phyloP scores from a whole-genome alignment of 192 early-diverging fungal genomes.

The Backusella mclennaniae region DNA sequence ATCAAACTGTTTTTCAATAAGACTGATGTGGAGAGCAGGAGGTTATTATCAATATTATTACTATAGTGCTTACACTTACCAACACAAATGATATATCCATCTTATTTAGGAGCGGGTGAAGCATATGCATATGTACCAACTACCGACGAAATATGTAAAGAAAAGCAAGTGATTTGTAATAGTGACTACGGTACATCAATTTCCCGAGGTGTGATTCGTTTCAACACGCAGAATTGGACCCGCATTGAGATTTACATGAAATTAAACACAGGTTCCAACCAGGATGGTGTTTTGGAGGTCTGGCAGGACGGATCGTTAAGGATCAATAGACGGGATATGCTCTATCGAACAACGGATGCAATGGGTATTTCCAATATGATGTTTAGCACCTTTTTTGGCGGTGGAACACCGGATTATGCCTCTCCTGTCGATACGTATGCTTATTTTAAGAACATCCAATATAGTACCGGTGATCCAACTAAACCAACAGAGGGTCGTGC shows the following conservation, averaged over 20 bases:
- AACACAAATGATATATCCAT: not conserved
- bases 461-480: conserved; percentile 35
- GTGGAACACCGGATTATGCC: conserved; percentile 34
- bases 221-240: conserved; percentile 34
- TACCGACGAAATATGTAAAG: conserved; percentile 31
- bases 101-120: conserved; percentile 11
- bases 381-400: conserved; percentile 53
- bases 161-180: conserved; percentile 36
- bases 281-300: conserved; percentile 35
- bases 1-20: conserved; percentile 45
- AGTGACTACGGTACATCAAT: conserved; percentile 46
- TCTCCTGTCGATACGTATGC: conserved; percentile 32
- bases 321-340: conserved; percentile 30
- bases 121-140: conserved; percentile 47
- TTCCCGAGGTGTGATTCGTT: conserved; percentile 42
- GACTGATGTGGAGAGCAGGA: conserved; percentile 47
- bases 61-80: not conserved
- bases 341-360: conserved; percentile 38
- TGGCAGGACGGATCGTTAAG: conserved; percentile 36
- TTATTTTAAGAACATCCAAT: conserved; percentile 39
- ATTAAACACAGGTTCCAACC: conserved; percentile 32
- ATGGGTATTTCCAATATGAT: conserved; percentile 42
- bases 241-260: conserved; percentile 40
- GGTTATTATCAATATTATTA: conserved; percentile 8
- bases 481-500: not conserved